Evolutionary conservation across 108 stramenopile genomes (phyloP).

Genomic region (Pseudonitzschia multiseries): DNA sequence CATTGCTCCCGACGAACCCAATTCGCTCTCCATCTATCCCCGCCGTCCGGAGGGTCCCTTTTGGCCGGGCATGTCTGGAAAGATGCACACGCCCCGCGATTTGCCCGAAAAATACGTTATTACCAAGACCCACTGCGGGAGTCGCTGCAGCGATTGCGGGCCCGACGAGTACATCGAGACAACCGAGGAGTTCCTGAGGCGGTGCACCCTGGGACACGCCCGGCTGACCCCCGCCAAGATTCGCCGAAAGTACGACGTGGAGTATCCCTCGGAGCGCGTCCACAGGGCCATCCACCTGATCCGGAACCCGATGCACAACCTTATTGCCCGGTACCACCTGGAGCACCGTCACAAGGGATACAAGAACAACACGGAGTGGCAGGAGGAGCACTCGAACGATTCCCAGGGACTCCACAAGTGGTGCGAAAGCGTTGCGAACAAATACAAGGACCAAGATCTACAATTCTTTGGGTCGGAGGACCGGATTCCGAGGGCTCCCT

Average conservation of each 20-base stretch:
- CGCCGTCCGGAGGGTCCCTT: conserved; percentile 50
- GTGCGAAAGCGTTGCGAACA: conserved; percentile 30
- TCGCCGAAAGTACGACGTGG: conserved; percentile 16
- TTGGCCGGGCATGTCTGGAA: conserved; percentile 43
- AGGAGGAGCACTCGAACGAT: conserved; percentile 30
- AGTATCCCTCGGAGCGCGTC: conserved; percentile 45
- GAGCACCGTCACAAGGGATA: conserved; percentile 34
- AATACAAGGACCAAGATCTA: conserved; percentile 11
- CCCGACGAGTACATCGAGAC: conserved; percentile 60
- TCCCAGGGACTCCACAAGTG: conserved; percentile 42
- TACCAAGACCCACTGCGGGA: conserved; percentile 84
- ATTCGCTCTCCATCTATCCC: conserved; percentile 37
- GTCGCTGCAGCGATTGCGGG: conserved; percentile 56
- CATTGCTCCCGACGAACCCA: conserved; percentile 25
- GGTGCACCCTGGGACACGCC: conserved; percentile 36
- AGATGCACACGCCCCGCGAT: conserved; percentile 25
- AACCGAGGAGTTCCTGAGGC: conserved; percentile 35
- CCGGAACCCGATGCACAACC: conserved; percentile 69
- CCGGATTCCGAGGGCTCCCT: conserved; percentile 48
- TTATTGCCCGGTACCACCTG: conserved; percentile 72
- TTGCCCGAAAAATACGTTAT: conserved; percentile 58
- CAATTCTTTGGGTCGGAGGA: conserved; percentile 31
- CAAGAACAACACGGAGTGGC: conserved; percentile 29
- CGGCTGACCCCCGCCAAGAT: neutral
- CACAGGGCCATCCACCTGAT: conserved; percentile 66